Conservation (phyloP, 208 protist genomes). For the Borovskyia barvae region DNA sequence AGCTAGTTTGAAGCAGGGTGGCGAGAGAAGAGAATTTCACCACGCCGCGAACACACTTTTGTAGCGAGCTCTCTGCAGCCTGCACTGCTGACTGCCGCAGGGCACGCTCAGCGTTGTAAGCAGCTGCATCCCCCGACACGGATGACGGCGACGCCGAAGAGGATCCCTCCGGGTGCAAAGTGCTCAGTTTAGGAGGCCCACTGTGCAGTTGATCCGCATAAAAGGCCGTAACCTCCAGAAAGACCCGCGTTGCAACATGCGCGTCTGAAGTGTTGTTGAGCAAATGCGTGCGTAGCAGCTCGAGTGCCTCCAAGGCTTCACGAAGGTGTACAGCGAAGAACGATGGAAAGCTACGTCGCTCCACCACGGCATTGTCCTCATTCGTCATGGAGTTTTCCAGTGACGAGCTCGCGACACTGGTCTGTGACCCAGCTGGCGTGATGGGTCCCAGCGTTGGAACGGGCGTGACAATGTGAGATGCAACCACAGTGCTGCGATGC, state of each 20-base stretch:
- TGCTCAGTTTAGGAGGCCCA: not conserved
- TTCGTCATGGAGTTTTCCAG: too few relatives aligned
- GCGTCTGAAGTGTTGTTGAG: constrained; percentile 34
- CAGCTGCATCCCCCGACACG: not conserved
- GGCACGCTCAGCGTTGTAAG: not conserved
- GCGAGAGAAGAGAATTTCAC: constrained; percentile 13
- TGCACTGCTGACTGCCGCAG: constrained; percentile 18
- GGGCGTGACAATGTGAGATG: not conserved
- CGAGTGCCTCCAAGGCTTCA: constrained; percentile 35
- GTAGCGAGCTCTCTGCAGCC: constrained; percentile 24
- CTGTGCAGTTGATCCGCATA: constrained; percentile 25
- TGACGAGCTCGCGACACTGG: too few relatives aligned
- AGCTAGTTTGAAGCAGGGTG: constrained; percentile 5
- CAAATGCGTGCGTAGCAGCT: constrained; percentile 33
- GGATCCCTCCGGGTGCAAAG: not conserved
- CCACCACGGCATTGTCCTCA: too few relatives aligned
- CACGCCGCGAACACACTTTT: constrained; percentile 24
- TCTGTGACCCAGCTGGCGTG: too few relatives aligned
- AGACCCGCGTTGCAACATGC: constrained; percentile 40
- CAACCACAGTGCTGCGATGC: not conserved
- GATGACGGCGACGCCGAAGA: not conserved
- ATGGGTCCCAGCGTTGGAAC: too few relatives aligned
- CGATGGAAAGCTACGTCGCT: constrained; percentile 2
- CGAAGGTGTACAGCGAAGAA: constrained; percentile 25
- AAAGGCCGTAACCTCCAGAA: constrained; percentile 29